Conservation (phyloP, 148 eudicot species). For the Tetragonia tetragonoides region DNA sequence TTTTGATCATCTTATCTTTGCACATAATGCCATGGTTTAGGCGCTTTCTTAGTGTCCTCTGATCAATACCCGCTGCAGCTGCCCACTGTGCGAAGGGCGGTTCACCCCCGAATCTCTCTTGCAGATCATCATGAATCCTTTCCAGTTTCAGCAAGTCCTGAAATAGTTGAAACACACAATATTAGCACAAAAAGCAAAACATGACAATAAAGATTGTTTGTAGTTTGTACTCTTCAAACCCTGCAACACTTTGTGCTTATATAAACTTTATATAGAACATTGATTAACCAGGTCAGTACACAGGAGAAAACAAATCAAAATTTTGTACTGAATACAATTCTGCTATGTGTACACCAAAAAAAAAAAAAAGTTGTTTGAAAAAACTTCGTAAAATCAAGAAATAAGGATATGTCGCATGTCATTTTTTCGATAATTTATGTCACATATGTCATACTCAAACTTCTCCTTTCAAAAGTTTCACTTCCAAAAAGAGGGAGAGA, state of each 20-base stretch:
- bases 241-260: not conserved
- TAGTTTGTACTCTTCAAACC: not conserved
- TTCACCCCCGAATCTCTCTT: conserved; percentile 49
- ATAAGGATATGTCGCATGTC: not conserved
- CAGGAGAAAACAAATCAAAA: not conserved
- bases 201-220: not conserved
- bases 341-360: not conserved
- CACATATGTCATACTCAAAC: not conserved
- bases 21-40: conserved; percentile 66
- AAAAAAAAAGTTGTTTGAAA: not conserved
- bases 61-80: conserved; percentile 77
- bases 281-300: conserved; percentile 1
- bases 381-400: not conserved
- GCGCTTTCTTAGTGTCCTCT: conserved; percentile 64
- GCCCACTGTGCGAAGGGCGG: conserved; percentile 85
- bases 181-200: conserved; percentile 2
- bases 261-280: not conserved
- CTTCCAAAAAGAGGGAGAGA: not conserved
- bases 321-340: not conserved
- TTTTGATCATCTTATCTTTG: conserved; percentile 87
- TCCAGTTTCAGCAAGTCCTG: conserved; percentile 86
- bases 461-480: not conserved
- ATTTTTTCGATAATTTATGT: too few species aligned
- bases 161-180: conserved; percentile 8
- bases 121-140: conserved; percentile 51